Evolutionary conservation across 345 rosid genomes (phyloP).

Genomic region (Linum trigynum): DNA sequence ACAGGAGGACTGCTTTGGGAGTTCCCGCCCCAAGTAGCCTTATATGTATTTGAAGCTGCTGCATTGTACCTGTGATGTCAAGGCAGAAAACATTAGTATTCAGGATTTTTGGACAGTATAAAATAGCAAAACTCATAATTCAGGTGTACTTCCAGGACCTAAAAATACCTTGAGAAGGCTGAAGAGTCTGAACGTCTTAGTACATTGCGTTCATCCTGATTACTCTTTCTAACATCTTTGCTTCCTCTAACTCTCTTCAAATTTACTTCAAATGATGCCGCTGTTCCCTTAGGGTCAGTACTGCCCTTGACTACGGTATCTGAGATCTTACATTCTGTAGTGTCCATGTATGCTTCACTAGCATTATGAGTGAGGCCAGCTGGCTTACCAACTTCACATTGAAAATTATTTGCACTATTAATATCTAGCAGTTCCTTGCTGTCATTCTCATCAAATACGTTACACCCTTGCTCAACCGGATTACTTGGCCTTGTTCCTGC

Average conservation of each 20-base stretch:
- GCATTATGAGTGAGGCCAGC: conserved; percentile 13
- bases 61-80: conserved; percentile 34
- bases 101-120: conserved; percentile 9
- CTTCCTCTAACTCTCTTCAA: conserved; percentile 34
- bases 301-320: conserved; percentile 23
- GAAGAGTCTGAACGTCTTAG: conserved; percentile 43
- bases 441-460: conserved; percentile 18
- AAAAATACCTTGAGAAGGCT: conserved; percentile 44
- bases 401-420: conserved; percentile 23
- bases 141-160: background rate
- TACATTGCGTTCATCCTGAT: conserved; percentile 41
- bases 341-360: conserved; percentile 20
- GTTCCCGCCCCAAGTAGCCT: conserved; percentile 20
- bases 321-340: conserved; percentile 23
- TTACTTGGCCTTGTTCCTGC: conserved; percentile 23
- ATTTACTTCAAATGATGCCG: conserved; percentile 19
- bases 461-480: conserved; percentile 23
- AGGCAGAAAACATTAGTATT: conserved; percentile 1
- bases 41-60: conserved; percentile 21
- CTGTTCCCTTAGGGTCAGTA: conserved; percentile 23
- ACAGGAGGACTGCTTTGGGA: conserved; percentile 21
- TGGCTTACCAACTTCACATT: conserved; percentile 21
- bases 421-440: conserved; percentile 29
- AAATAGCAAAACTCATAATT: background rate
- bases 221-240: conserved; percentile 16